These are phyloP conservation scores for Yarrowia divulgata DNA, from an alignment of 805 yeast species.

Conservation along the genomic window DNA sequence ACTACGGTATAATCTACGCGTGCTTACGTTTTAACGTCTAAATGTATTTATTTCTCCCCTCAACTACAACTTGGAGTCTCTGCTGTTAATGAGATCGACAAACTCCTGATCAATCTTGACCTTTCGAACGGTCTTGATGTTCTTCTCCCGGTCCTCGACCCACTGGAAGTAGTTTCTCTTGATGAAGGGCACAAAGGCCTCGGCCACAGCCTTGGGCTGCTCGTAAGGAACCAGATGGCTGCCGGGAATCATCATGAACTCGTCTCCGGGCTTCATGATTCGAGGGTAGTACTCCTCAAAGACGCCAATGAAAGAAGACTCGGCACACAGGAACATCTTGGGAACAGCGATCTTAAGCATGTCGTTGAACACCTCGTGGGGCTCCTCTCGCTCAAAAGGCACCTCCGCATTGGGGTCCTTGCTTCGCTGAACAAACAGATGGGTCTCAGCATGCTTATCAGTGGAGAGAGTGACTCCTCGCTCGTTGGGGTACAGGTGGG, in stretches of 20 bases:
- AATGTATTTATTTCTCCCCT: not conserved
- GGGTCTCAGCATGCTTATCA: constrained; percentile 42
- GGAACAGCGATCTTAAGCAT: constrained; percentile 11
- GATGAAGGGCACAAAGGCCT: constrained; percentile 16
- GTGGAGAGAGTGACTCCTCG: constrained; percentile 43
- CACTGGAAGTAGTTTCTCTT: constrained; percentile 5
- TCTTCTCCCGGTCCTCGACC: constrained; percentile 25
- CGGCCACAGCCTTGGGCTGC: constrained; percentile 28
- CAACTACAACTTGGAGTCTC: constrained; percentile 1
- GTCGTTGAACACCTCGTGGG: constrained; percentile 30
- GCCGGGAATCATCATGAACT: constrained; percentile 12
- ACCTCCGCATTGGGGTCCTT: constrained; percentile 21
- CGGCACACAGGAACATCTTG: constrained; percentile 16
- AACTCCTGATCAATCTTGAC: constrained; percentile 16
- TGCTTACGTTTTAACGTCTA: too few relatives aligned
- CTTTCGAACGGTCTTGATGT: constrained; percentile 20
- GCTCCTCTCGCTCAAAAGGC: constrained; percentile 29
- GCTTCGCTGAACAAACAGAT: constrained; percentile 33
- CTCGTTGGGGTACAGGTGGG: constrained; percentile 38
- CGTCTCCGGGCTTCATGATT: constrained; percentile 10
- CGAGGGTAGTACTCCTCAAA: constrained; percentile 7
- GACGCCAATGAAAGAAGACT: not conserved
- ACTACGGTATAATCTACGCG: too few relatives aligned
- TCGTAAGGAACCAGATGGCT: constrained; percentile 27
- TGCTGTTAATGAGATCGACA: not conserved